phyloP scores from a whole-genome alignment of 1,284 basidiomycete species.

The Pholiota adiposa region DNA sequence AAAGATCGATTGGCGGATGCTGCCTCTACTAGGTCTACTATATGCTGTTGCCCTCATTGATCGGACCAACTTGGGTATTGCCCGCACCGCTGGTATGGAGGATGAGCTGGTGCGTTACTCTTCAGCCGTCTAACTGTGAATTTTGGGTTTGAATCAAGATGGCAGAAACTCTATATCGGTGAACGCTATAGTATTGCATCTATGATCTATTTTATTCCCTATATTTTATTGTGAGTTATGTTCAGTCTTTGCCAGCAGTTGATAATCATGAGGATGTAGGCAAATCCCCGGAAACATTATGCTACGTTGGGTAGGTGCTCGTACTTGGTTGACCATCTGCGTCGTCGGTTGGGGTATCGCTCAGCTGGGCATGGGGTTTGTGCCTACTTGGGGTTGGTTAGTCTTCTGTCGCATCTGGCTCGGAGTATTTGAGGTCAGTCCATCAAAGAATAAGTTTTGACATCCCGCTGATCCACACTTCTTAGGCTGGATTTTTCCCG shows the following conservation, averaged over 20 bases:
- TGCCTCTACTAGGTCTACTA: constrained; percentile 38
- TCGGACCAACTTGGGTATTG: constrained; percentile 37
- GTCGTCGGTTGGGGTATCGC: constrained; percentile 42
- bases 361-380: constrained; percentile 45
- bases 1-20: constrained; percentile 36
- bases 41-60: constrained; percentile 40
- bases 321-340: constrained; percentile 39
- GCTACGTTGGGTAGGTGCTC: constrained; percentile 38
- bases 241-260: background rate
- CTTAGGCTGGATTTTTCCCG: constrained; percentile 45
- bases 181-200: constrained; percentile 40
- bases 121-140: background rate
- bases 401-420: constrained; percentile 41
- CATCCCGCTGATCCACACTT: background rate
- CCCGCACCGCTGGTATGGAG: constrained; percentile 38
- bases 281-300: constrained; percentile 44
- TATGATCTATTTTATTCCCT: constrained; percentile 39
- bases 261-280: constrained; percentile 21
- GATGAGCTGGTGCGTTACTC: constrained; percentile 33
- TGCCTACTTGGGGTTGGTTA: constrained; percentile 39
- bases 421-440: constrained; percentile 41
- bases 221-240: constrained; percentile 35
- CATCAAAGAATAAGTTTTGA: background rate
- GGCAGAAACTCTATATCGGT: constrained; percentile 30
- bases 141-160: background rate